Conservation (phyloP, 768 basidiomycete genomes). For the Lactarius sanguifluus region DNA sequence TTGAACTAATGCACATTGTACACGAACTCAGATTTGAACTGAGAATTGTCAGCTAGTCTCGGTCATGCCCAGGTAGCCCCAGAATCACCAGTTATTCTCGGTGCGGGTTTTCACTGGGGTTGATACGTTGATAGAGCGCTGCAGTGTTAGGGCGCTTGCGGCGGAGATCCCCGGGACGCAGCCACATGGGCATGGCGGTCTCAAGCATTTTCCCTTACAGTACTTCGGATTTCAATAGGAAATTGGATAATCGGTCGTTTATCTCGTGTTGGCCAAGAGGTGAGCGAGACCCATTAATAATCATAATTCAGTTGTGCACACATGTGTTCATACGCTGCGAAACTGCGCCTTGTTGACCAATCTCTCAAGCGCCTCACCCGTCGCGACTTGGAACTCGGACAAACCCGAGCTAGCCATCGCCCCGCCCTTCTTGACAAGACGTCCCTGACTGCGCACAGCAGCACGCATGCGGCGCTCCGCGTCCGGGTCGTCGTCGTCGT, state of each 20-base stretch:
- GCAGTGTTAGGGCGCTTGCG: background rate
- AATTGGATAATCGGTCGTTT: background rate
- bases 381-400: conserved; percentile 75
- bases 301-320: background rate
- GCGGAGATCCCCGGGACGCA: background rate
- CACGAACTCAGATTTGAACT: no score
- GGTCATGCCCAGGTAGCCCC: no score
- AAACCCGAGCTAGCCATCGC: conserved; percentile 65
- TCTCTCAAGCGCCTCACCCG: conserved; percentile 60
- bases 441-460: conserved; percentile 79
- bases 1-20: no score
- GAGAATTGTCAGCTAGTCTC: no score
- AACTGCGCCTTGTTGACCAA: conserved; percentile 40
- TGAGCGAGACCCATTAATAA: background rate
- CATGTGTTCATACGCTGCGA: background rate
- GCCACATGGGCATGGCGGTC: background rate
- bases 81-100: no score
- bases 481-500: conserved; percentile 41
- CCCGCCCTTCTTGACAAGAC: conserved; percentile 77
- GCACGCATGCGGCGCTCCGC: conserved; percentile 85
- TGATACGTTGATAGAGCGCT: background rate
- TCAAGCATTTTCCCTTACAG: background rate
- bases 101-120: no score
- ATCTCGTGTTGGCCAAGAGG: background rate
- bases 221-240: background rate